A percentile compares a stretch with the other conserved stretches of the same genome.
Conservation (phyloP, 164 flowering plant genomes). For the Vitis riparia region DNA sequence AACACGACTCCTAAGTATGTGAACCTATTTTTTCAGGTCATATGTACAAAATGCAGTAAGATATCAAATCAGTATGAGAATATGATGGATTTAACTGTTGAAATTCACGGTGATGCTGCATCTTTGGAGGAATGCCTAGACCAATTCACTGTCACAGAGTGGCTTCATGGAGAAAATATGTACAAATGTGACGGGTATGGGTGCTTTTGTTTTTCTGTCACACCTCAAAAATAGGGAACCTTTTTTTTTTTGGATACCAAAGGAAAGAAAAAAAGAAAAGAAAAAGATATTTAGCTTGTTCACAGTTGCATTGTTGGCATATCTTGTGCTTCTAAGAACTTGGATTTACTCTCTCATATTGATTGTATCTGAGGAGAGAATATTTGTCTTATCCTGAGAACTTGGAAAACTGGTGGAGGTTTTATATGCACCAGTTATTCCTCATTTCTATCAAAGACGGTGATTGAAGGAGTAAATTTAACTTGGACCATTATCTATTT, state of each 20-base stretch:
- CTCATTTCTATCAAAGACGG: background rate
- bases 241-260: background rate
- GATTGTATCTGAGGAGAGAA: background rate
- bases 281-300: background rate
- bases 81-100: conserved; percentile 99
- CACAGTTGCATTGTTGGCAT: background rate
- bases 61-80: conserved; percentile 83
- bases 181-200: conserved; percentile 92
- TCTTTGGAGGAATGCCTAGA: conserved; percentile 88
- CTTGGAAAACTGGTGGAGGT: background rate
- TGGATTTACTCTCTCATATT: background rate
- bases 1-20: background rate
- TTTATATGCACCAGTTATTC: background rate
- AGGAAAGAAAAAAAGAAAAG: too few relatives aligned
- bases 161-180: conserved; percentile 96
- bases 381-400: background rate
- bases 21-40: conserved; percentile 49
- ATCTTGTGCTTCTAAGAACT: background rate
- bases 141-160: conserved; percentile 80
- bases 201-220: background rate
- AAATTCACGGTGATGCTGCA: conserved; percentile 86
- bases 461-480: background rate
- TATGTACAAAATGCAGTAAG: conserved; percentile 70
- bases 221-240: background rate
- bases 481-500: too few relatives aligned